Percentiles rank a stretch among this genome's conserved stretches.
Conservation (phyloP, 2,329 filamentous ascomycete species). For the Cladorrhinum sp. region DNA sequence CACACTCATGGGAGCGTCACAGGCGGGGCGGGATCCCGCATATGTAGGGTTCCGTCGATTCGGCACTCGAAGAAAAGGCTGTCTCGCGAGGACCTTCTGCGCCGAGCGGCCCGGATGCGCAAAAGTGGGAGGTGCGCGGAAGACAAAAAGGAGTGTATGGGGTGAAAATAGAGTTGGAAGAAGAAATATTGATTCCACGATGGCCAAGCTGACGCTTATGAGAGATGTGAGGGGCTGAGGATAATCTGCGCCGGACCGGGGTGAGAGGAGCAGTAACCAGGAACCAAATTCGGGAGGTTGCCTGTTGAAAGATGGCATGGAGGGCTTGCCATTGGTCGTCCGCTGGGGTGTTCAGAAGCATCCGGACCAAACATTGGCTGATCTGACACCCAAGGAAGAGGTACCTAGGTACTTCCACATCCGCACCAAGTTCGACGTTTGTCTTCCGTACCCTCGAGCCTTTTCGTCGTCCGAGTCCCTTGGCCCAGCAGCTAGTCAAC, state of each 20-base stretch:
- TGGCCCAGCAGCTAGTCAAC: background rate
- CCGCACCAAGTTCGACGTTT: background rate
- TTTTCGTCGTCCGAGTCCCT: slow-evolving; percentile 2
- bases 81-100: background rate
- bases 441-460: background rate
- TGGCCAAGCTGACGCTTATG: slow-evolving; percentile 11
- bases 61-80: slow-evolving; percentile 6
- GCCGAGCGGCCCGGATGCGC: background rate
- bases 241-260: slow-evolving; percentile 2
- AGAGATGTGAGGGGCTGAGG: background rate
- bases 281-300: background rate
- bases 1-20: slow-evolving; percentile 9
- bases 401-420: background rate
- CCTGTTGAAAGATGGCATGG: background rate
- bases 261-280: slow-evolving; percentile 6
- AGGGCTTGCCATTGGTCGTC: background rate
- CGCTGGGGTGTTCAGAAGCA: background rate
- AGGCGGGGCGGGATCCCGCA: slow-evolving; percentile 13
- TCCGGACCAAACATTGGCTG: background rate
- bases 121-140: slow-evolving; percentile 5
- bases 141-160: slow-evolving; percentile 1
- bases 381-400: background rate
- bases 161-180: slow-evolving; percentile 19
- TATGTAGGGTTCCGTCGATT: slow-evolving; percentile 13
- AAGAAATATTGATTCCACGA: background rate